Base-by-base conservation (phyloP, 768 basidiomycete species). In the Boletus subcaerulescens region DNA sequence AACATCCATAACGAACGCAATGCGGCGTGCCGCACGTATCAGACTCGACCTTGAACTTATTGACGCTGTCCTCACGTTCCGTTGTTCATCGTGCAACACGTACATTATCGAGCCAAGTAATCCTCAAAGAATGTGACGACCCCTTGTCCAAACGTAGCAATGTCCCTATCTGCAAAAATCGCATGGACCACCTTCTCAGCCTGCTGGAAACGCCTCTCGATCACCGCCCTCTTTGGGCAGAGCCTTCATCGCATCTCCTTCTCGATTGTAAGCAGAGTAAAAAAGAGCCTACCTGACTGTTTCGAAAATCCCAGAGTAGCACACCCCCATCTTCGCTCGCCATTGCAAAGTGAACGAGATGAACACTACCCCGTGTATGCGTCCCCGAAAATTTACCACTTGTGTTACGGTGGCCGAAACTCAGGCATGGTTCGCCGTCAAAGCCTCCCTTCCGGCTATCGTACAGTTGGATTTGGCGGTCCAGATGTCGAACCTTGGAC, bases 291-390 rank as follows among this genome's bases (percentile, higher is more conserved):
- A 77, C 80, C 73, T 76, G 76, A 14, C 55, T 58, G 48, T 79
- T 78, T 31, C 81, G 73, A 65, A 74, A 78, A 62, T 83, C 82
- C 78, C 80, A 81, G 29, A 80, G 60, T 13, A 73, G 61, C 29
- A 80, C 71, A 29, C 57, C 59, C 17, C 77, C 76, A 58, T 82
- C 80, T 33, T 69, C 67, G 61, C 71, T 78, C 17, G 78, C 77
- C 53, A 74, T 77, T 36, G 73, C 75, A 65, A 80, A 82, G 54
- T 77, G 71, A 48, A 68, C 71, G 53, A 67, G 68, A 60, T 64
- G 63, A 45, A 65, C 73, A 61, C 71, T 76, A 57, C 81, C 80
- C 50, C 74, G 71, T 39, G 66, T 68, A 53, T 69, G 71, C 32
- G 66, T 61, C 32, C 58, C 56, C 33, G 64, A 48, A 50, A 66